Percentiles rank a stretch among this genome's conserved stretches.
These are phyloP conservation scores for Cladophialophora psammophila DNA, from an alignment of 2,329 filamentous ascomycete species.

Conservation along the genomic window DNA sequence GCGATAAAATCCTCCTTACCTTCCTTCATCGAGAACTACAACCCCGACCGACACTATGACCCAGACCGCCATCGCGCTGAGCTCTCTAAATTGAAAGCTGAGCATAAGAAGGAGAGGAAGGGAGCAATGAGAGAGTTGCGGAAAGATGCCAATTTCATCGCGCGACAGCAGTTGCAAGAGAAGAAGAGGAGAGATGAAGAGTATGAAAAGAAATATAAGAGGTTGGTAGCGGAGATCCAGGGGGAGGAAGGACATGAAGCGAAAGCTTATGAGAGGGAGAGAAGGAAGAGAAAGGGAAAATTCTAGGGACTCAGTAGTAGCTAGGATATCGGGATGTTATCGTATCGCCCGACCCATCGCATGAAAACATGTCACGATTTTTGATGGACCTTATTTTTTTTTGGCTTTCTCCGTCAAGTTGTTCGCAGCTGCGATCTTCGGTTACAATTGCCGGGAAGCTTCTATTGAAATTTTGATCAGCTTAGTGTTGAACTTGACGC, in stretches of 20 bases:
- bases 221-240: conserved; percentile 92
- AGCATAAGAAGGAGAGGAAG: conserved; percentile 95
- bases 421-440: not conserved
- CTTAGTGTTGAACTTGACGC: not conserved
- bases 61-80: conserved; percentile 90
- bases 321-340: not conserved
- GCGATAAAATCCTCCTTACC: conserved; percentile 88
- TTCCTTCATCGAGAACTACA: conserved; percentile 95
- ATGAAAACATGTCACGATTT: not conserved
- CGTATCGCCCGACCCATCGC: not conserved
- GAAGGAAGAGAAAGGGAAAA: conserved; percentile 73
- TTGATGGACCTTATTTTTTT: not conserved
- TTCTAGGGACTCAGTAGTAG: conserved; percentile 46
- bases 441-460: not conserved
- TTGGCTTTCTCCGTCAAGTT: not conserved
- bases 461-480: not conserved
- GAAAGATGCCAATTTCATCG: conserved; percentile 94
- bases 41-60: conserved; percentile 96
- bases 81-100: conserved; percentile 79
- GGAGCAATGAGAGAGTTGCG: conserved; percentile 91
- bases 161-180: conserved; percentile 83
- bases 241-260: conserved; percentile 86
- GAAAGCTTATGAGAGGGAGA: conserved; percentile 90
- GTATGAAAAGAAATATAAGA: conserved; percentile 96
- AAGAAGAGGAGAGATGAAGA: conserved; percentile 93